Evolutionary conservation across 164 flowering plant genomes (phyloP).

Genomic region (Euptelea pleiosperma): DNA sequence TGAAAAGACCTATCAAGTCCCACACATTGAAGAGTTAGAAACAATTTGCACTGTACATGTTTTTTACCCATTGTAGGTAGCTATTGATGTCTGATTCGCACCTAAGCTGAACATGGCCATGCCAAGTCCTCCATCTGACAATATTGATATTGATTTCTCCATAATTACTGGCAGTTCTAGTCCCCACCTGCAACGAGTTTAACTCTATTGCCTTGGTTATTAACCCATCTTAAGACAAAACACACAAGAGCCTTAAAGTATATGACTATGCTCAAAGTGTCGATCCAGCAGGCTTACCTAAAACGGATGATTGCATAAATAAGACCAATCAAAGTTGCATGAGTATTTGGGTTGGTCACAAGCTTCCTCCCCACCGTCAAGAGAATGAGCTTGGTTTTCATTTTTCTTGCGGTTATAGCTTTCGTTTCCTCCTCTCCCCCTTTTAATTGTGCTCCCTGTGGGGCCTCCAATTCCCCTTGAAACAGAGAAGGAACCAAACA

Average conservation of each 20-base stretch:
- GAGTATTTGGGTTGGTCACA: slow-evolving; percentile 67
- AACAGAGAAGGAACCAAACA: slow-evolving; percentile 9
- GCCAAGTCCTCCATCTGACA: slow-evolving; percentile 82
- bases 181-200: slow-evolving; percentile 48
- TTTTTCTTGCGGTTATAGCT: slow-evolving; percentile 24
- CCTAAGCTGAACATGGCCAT: slow-evolving; percentile 97
- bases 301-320: slow-evolving; percentile 66
- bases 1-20: slow-evolving; percentile 60
- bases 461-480: slow-evolving; percentile 34
- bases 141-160: slow-evolving; percentile 48
- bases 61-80: slow-evolving; percentile 1
- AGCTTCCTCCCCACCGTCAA: slow-evolving; percentile 62
- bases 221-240: background rate
- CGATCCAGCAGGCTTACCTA: slow-evolving; percentile 38
- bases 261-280: background rate
- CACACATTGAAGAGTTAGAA: slow-evolving; percentile 7
- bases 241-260: background rate
- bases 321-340: slow-evolving; percentile 60
- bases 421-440: slow-evolving; percentile 30
- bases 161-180: slow-evolving; percentile 53
- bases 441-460: slow-evolving; percentile 29
- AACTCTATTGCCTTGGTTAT: background rate
- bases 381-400: slow-evolving; percentile 36
- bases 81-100: slow-evolving; percentile 17
- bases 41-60: background rate